These are phyloP conservation scores for Pulveroboletus frians DNA, from an alignment of 768 basidiomycete species.

Conservation along the genomic window DNA sequence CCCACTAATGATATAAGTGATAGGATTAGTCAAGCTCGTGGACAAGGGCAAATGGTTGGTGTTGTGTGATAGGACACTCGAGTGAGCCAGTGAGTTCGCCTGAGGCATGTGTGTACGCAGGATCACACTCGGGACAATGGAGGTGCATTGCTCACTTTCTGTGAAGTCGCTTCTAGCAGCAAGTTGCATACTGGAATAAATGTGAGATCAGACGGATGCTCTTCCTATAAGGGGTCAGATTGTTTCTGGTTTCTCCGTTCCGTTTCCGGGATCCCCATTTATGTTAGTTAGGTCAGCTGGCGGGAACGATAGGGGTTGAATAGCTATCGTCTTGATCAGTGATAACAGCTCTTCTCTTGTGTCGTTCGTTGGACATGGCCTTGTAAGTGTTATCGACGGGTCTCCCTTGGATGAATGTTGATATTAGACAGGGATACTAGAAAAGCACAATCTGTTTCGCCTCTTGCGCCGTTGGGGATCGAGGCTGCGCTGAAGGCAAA, in stretches of 20 bases:
- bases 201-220: too few relatives aligned
- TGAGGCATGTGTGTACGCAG: too few relatives aligned
- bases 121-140: too few relatives aligned
- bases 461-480: constrained; percentile 59
- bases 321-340: background rate
- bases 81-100: too few relatives aligned
- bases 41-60: too few relatives aligned
- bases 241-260: background rate
- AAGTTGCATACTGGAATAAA: too few relatives aligned
- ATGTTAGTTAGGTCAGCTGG: background rate
- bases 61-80: too few relatives aligned
- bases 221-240: background rate
- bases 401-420: background rate
- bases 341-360: background rate
- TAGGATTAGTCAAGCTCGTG: too few relatives aligned
- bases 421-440: background rate
- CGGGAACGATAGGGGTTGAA: background rate
- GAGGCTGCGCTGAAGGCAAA: constrained; percentile 48
- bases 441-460: constrained; percentile 43
- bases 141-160: too few relatives aligned
- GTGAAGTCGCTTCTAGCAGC: too few relatives aligned
- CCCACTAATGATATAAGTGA: too few relatives aligned
- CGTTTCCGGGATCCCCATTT: background rate
- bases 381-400: constrained; percentile 5
- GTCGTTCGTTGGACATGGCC: constrained; percentile 5